Evolutionary conservation across 2,329 filamentous ascomycete species (phyloP).

Genomic region (Monosporascus sp.): DNA sequence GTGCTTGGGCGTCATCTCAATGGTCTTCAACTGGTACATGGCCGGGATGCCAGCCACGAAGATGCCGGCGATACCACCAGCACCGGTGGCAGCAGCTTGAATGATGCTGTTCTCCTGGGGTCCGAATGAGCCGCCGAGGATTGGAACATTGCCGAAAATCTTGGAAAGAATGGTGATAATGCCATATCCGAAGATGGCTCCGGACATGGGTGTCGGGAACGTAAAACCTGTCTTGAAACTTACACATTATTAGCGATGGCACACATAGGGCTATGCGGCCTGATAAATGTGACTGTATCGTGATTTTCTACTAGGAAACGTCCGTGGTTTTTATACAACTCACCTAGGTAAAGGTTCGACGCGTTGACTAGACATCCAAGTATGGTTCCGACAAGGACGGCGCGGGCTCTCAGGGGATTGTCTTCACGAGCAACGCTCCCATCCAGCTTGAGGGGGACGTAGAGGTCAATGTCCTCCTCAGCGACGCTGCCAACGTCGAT

Average conservation of each 20-base stretch:
- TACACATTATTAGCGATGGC: conserved; percentile 12
- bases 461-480: conserved; percentile 33
- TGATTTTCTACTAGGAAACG: no score
- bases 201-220: conserved; percentile 40
- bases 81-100: conserved; percentile 49
- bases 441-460: conserved; percentile 33
- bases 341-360: conserved; percentile 53
- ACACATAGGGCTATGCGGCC: conserved; percentile 6
- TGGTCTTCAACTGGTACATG: conserved; percentile 46
- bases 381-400: conserved; percentile 44
- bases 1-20: conserved; percentile 38
- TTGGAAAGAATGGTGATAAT: conserved; percentile 45
- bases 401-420: conserved; percentile 46
- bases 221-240: conserved; percentile 42
- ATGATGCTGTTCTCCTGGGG: conserved; percentile 54
- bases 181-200: conserved; percentile 51
- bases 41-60: conserved; percentile 53
- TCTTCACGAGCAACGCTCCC: conserved; percentile 24
- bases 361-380: conserved; percentile 52
- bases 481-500: conserved; percentile 20
- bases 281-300: no score
- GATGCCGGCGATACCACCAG: conserved; percentile 48
- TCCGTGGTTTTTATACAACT: conserved; percentile 21
- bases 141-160: conserved; percentile 37
- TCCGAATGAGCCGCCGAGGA: conserved; percentile 49